Conservation (phyloP, 257 asterid species). For the Jaltomata sinuosa region DNA sequence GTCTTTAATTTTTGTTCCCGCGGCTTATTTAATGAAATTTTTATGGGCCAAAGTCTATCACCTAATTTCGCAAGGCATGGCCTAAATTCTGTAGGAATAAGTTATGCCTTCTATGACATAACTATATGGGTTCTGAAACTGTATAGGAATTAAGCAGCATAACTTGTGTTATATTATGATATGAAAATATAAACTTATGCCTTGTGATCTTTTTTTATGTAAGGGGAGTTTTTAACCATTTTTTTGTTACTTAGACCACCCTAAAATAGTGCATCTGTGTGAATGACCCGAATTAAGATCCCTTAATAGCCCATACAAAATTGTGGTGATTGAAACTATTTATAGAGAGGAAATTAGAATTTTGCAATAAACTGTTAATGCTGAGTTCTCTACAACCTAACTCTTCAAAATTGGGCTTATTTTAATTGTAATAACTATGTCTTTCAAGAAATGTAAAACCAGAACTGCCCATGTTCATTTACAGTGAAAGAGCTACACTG, state of each 20-base stretch:
- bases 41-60: background rate
- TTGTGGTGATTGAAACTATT: background rate
- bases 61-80: background rate
- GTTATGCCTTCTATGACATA: background rate
- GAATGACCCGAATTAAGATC: background rate
- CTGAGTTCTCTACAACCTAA: background rate
- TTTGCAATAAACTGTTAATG: background rate
- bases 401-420: background rate
- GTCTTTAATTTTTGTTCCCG: background rate
- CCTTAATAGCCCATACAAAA: background rate
- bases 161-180: too few relatives aligned
- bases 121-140: too few relatives aligned
- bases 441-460: background rate
- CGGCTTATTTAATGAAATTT: background rate
- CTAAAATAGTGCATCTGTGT: too few relatives aligned
- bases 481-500: background rate
- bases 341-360: background rate
- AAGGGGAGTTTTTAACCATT: too few relatives aligned
- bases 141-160: too few relatives aligned
- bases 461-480: background rate
- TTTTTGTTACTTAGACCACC: too few relatives aligned
- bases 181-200: too few relatives aligned
- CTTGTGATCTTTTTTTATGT: too few relatives aligned
- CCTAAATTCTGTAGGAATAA: background rate
- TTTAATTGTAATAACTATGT: background rate